These are phyloP conservation scores for Macrolepiota fuliginosa DNA, from an alignment of 768 basidiomycete species.

Conservation along the genomic window DNA sequence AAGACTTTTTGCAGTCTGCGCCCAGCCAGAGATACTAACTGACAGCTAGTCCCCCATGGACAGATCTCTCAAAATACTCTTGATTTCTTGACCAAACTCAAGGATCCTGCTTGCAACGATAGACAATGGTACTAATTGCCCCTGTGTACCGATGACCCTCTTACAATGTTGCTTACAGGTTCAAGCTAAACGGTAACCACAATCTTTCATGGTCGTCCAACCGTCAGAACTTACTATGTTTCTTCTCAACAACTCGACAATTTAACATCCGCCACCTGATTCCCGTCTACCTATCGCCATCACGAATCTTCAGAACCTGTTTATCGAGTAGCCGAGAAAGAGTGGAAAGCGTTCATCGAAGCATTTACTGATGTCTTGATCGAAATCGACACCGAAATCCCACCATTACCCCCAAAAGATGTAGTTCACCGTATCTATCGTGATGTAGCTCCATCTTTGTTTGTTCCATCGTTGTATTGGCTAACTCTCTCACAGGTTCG, in stretches of 20 bases:
- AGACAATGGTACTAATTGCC: slow-evolving; percentile 59
- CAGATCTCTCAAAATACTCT: slow-evolving; percentile 85
- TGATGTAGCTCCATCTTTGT: slow-evolving; percentile 47
- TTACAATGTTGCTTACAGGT: slow-evolving; percentile 47
- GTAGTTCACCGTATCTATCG: slow-evolving; percentile 91
- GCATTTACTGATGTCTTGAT: slow-evolving; percentile 63
- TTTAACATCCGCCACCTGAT: neutral
- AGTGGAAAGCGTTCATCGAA: slow-evolving; percentile 86
- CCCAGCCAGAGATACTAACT: neutral
- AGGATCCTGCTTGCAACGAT: slow-evolving; percentile 79
- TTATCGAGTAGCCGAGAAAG: slow-evolving; percentile 79
- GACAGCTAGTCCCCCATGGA: slow-evolving; percentile 68
- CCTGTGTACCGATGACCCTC: neutral
- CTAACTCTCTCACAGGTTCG: slow-evolving; percentile 50
- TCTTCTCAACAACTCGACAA: neutral
- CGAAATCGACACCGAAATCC: slow-evolving; percentile 80
- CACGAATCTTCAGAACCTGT: slow-evolving; percentile 54
- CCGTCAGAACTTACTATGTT: neutral
- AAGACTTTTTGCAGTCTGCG: slow-evolving; percentile 46
- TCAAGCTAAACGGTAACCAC: slow-evolving; percentile 68
- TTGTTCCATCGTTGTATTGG: neutral
- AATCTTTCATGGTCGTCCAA: neutral
- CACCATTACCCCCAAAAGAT: slow-evolving; percentile 87
- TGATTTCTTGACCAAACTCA: slow-evolving; percentile 68
- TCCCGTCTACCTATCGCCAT: neutral